Percentiles rank a stretch among this genome's conserved stretches.
phyloP scores from a whole-genome alignment of 2,329 filamentous ascomycete genomes.

The Fusarium sp. region DNA sequence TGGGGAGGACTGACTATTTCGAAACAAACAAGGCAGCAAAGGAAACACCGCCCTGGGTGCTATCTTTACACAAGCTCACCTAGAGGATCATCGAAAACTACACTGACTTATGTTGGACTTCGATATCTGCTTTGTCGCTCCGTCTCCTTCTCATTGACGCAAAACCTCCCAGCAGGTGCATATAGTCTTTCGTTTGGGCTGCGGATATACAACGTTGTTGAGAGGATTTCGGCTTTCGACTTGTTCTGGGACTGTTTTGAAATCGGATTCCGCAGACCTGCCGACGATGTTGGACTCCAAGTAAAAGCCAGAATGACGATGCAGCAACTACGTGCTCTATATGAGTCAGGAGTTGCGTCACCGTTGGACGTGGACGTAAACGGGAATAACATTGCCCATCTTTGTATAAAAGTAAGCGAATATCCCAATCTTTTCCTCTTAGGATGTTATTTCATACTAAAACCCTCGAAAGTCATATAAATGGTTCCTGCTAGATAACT shows the following conservation, averaged over 20 bases:
- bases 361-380: not conserved
- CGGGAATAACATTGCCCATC: not conserved
- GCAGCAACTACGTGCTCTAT: not conserved
- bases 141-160: rapidly evolving
- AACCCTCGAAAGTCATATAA: too few species aligned
- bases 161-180: rapidly evolving
- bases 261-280: too few species aligned
- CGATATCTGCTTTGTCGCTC: rapidly evolving
- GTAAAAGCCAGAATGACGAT: rapidly evolving
- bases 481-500: too few species aligned
- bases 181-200: not conserved
- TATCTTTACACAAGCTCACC: rapidly evolving
- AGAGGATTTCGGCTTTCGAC: not conserved
- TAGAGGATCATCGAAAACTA: not conserved
- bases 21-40: not conserved
- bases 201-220: not conserved
- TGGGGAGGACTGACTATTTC: not conserved
- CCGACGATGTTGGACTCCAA: rapidly evolving
- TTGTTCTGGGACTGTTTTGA: not conserved
- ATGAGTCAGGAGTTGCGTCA: not conserved
- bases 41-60: not conserved
- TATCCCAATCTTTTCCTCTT: too few species aligned
- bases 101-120: not conserved
- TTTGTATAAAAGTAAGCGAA: not conserved
- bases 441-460: too few species aligned